Percentiles rank a stretch among this genome's conserved stretches.
Evolutionary conservation across 345 rosid genomes (phyloP).

Genomic region (Stellera chamaejasme): DNA sequence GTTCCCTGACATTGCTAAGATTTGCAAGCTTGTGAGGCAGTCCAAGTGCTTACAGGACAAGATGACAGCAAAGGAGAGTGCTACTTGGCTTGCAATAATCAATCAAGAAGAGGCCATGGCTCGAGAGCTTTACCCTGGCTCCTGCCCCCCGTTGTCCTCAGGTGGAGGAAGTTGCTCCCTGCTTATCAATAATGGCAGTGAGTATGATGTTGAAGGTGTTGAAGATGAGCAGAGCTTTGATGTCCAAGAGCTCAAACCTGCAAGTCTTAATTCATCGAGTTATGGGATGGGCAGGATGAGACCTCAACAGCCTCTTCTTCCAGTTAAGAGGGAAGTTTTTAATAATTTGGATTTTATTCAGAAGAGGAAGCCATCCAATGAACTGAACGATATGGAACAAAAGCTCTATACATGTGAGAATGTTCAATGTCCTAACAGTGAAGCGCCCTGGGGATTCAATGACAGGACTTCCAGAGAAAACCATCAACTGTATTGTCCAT

Average conservation of each 20-base stretch:
- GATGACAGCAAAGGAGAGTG: conserved; percentile 89
- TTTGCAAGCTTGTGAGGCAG: conserved; percentile 75
- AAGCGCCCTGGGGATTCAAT: conserved; percentile 37
- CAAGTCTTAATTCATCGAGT: conserved; percentile 27
- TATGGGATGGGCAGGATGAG: conserved; percentile 15
- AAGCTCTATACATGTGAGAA: conserved; percentile 43
- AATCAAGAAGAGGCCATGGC: conserved; percentile 66
- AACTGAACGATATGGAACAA: conserved; percentile 24
- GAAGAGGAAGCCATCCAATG: conserved; percentile 48
- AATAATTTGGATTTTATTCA: conserved; percentile 25
- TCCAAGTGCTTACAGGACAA: conserved; percentile 84
- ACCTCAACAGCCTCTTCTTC: conserved; percentile 27
- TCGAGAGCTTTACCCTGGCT: conserved; percentile 54
- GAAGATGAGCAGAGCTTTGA: conserved; percentile 28
- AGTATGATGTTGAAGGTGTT: conserved; percentile 61
- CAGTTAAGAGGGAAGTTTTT: conserved; percentile 47
- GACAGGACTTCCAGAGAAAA: conserved; percentile 60
- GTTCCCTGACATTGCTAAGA: conserved; percentile 68
- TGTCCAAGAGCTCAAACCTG: conserved; percentile 39
- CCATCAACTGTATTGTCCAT: conserved; percentile 57
- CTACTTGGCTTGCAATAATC: conserved; percentile 68
- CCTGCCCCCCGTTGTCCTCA: conserved; percentile 28
- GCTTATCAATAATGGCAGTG: conserved; percentile 42
- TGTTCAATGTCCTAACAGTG: conserved; percentile 48
- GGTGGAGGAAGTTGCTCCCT: conserved; percentile 46